Base-by-base conservation (phyloP, 2,329 filamentous ascomycete genomes). In the Colletotrichum sp. region DNA sequence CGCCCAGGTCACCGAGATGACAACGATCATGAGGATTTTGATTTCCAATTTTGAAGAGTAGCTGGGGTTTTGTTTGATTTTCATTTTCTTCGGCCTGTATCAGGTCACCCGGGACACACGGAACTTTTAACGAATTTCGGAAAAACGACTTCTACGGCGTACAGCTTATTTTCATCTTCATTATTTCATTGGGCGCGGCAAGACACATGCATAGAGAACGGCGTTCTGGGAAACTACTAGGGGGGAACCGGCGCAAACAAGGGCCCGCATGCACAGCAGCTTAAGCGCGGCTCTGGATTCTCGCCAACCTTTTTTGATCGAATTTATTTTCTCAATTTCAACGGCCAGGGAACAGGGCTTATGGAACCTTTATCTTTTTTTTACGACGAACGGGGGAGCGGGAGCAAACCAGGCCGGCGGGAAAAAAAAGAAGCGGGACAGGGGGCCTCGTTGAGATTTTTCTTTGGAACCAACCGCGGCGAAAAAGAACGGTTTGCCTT, bases 141-240 rank as follows among this genome's bases (percentile, higher is more conserved):
- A 29, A 36, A 44, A 22, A 49, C 32, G 32, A 32, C 44, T 65
- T 52, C 22, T 49, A 57, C 70, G 70, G 70, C 73, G 73, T 30
- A 64, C 65, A 25, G 13, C 44, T 32, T 34, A 19, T 22, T 62
- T 36, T 4, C 34, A 6, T 19, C 36, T 63, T 70, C 27, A 15
- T 36, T 36, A 11, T 27, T 19, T 68, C 29, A 57, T 49, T 34
- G 69, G 55, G 68, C 68, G 29, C 61, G 68, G 63, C 73, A 67
- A 73, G 69, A 65, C n/a, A 71, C 30, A 76, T 72, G 73, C 73
- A 76, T 76, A 76, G 44, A 76, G 64, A 73, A 27, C 7, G 73
- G 73, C 69, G 73, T 76, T 76, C n/a, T 32, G 63, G 30, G 16
- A 15, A 27, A 44, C 25, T 36, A 52, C 7, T 29, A 6, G 27